Evolutionary conservation across 352 stramenopile species (phyloP), one percentile per base, ranked within the genome.

Genomic region (Globisporangium recalcitrans): DNA sequence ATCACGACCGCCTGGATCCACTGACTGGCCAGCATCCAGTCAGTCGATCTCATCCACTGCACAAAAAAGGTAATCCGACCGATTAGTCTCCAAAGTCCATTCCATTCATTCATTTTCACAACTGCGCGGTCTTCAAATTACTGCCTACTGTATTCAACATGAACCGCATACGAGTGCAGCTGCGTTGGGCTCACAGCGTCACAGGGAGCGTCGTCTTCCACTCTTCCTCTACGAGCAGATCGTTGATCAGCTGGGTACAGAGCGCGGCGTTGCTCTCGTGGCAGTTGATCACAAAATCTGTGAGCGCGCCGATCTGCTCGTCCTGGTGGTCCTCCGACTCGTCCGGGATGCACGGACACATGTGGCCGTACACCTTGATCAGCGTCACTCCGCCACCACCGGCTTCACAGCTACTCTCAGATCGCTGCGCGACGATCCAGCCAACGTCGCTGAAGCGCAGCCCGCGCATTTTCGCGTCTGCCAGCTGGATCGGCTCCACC

Each of bases 171-270:
- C n/a, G n/a, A n/a, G n/a, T n/a, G n/a, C n/a, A n/a, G n/a, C n/a
- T n/a, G n/a, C n/a, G n/a, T n/a, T n/a, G n/a, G n/a, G 19, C 47
- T 59, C 38, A 67, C 42, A 68, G 29, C 11, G 46, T 51, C 14
- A 58, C 53, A 3, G 55, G 54, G 14, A 68, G 31, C 27, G 54
- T 58, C 55, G 63, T 52, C 42, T 80, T 77, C 73, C 70, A 81
- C 51, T 78, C 74, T 58, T 79, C 71, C n/a, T 82, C 72, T 3
- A 82, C 56, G 2, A 82, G 62, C 27, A 78, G n/a, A 11, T 76
- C 38, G 19, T 72, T 62, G 22, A 82, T 66, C 31, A 74, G 60
- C 44, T 74, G 69, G 21, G 60, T 29, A 22, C 57, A 72, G 16
- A 72, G 53, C 52, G 71, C 72, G 14, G 53, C 52, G n/a, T 73